phyloP scores from a whole-genome alignment of 768 basidiomycete species.

The Leccinum subgranulosum region DNA sequence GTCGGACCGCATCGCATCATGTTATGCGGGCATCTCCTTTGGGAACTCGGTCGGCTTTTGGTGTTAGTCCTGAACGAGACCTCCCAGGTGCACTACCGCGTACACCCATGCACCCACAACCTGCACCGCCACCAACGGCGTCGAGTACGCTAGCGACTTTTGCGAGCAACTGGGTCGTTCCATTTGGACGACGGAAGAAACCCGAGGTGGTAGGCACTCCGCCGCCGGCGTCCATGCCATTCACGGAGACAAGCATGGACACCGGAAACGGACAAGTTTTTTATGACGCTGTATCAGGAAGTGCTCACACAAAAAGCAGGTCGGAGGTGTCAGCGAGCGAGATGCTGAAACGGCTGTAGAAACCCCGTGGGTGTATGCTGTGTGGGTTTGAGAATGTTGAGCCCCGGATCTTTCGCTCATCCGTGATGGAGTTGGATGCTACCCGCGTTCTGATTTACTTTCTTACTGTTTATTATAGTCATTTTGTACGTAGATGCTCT shows the following conservation, averaged over 20 bases:
- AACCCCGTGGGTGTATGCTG: not conserved
- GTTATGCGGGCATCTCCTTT: slow-evolving; percentile 50
- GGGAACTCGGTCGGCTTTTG: slow-evolving; percentile 16
- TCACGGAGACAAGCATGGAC: slow-evolving; percentile 18
- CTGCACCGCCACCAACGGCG: slow-evolving; percentile 35
- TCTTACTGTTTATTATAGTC: not conserved
- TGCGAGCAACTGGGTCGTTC: slow-evolving; percentile 63
- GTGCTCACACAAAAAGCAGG: not conserved
- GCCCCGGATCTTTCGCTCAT: not conserved
- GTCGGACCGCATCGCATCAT: slow-evolving; percentile 61
- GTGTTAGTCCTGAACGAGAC: not conserved
- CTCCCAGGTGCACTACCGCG: slow-evolving; percentile 6
- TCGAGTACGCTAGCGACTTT: slow-evolving; percentile 54
- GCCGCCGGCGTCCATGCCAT: slow-evolving; percentile 1
- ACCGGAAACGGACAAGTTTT: slow-evolving; percentile 19
- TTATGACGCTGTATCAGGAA: slow-evolving; percentile 16
- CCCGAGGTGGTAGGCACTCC: slow-evolving; percentile 8
- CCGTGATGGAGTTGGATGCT: not conserved
- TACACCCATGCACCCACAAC: slow-evolving; percentile 1
- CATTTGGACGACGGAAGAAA: slow-evolving; percentile 57
- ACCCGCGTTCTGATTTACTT: not conserved
- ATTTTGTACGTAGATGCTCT: not conserved
- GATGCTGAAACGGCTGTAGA: slow-evolving; percentile 29
- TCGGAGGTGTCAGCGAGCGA: slow-evolving; percentile 38
- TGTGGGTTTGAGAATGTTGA: not conserved